Conservation (phyloP, 208 protist species). For the Trichomonas vaginalis region DNA sequence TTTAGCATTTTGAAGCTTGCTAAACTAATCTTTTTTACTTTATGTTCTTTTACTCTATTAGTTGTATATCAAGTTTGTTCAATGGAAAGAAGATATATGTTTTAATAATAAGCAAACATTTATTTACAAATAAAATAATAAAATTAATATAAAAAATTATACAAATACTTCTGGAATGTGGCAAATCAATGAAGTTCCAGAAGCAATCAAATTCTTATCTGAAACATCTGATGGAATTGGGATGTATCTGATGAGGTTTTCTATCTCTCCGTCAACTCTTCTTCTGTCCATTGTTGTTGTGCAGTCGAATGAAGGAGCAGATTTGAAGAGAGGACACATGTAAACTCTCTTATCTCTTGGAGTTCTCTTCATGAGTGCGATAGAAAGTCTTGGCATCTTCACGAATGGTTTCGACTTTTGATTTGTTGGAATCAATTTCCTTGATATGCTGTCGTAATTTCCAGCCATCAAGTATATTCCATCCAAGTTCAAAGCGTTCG, state of each 20-base stretch:
- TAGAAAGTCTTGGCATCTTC: not conserved
- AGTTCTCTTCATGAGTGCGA: not conserved
- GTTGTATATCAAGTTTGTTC: too few relatives aligned
- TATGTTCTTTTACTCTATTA: too few relatives aligned
- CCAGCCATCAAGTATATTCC: not conserved
- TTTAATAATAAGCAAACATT: not conserved
- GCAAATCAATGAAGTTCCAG: not conserved
- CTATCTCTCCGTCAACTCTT: not conserved
- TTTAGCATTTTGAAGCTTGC: too few relatives aligned
- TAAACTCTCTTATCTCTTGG: not conserved
- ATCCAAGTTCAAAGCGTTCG: not conserved
- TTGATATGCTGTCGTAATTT: not conserved
- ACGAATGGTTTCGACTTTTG: not conserved
- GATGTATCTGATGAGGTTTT: not conserved
- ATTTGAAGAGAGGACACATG: not conserved
- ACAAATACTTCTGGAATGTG: not conserved
- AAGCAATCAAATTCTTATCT: not conserved
- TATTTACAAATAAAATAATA: not conserved
- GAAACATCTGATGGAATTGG: not conserved
- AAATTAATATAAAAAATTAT: not conserved
- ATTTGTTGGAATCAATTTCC: not conserved
- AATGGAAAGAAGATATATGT: too few relatives aligned
- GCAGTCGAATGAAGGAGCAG: not conserved
- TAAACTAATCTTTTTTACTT: too few relatives aligned
- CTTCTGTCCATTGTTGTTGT: not conserved